Conservation (phyloP, 768 basidiomycete species). For the Daedaleopsis nitida region DNA sequence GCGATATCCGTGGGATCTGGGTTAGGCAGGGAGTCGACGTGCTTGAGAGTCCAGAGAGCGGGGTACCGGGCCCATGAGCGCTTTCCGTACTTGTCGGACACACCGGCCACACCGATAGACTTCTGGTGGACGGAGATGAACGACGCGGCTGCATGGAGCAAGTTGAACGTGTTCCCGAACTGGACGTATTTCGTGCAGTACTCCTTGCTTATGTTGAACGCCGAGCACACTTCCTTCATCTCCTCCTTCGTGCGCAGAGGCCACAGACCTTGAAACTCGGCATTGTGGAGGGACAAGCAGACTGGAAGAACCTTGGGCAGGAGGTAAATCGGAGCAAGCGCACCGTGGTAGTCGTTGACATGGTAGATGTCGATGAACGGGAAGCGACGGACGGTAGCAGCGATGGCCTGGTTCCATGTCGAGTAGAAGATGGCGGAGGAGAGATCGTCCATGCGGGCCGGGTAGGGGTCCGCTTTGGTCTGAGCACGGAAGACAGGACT, state of each 20-base stretch:
- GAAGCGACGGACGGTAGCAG: conserved; percentile 82
- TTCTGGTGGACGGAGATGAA: conserved; percentile 94
- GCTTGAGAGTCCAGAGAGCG: conserved; percentile 93
- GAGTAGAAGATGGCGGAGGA: conserved; percentile 98
- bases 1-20: conserved; percentile 95
- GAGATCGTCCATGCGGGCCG: conserved; percentile 95
- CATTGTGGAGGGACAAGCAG: conserved; percentile 93
- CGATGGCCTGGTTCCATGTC: conserved; percentile 97
- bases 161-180: conserved; percentile 97
- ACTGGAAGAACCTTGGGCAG: conserved; percentile 88
- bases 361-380: conserved; percentile 94
- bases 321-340: conserved; percentile 87
- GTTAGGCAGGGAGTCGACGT: conserved; percentile 93
- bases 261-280: conserved; percentile 98
- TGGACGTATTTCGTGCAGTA: conserved; percentile 96
- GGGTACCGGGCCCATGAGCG: conserved; percentile 97
- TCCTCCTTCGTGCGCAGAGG: conserved; percentile 95
- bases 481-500: conserved; percentile 96
- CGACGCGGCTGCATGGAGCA: conserved; percentile 90
- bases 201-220: conserved; percentile 96
- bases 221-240: conserved; percentile 98
- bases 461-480: conserved; percentile 94
- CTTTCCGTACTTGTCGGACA: conserved; percentile 97
- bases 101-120: conserved; percentile 91
- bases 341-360: conserved; percentile 94